Conservation (phyloP, 768 basidiomycete species). For the Boletus rubescentipes region DNA sequence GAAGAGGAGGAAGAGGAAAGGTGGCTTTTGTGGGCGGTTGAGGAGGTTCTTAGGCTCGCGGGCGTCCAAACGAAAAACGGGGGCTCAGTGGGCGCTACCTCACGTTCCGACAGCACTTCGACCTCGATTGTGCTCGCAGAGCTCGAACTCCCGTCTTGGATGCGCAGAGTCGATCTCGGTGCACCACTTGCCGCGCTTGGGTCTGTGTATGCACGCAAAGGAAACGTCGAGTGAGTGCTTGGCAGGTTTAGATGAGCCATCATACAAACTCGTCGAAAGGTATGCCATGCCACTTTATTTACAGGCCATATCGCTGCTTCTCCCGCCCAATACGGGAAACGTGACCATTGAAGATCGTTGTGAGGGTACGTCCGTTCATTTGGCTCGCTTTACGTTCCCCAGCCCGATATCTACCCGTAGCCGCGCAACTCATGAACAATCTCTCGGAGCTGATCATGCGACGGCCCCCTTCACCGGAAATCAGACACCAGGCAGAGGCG, state of each 20-base stretch:
- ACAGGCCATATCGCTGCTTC: constrained; percentile 60
- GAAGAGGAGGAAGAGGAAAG: constrained; percentile 39
- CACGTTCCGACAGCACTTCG: neutral
- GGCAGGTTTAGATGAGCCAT: no score
- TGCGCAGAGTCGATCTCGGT: constrained; percentile 55
- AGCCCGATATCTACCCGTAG: constrained; percentile 20
- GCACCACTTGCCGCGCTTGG: constrained; percentile 70
- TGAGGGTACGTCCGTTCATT: constrained; percentile 43
- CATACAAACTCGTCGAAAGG: constrained; percentile 32
- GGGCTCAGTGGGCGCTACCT: neutral
- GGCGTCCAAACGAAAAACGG: constrained; percentile 8
- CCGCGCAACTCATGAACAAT: constrained; percentile 50
- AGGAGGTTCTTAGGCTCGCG: constrained; percentile 39
- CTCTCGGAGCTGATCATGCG: constrained; percentile 44
- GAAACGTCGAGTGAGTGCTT: constrained; percentile 42
- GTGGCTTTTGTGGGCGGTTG: constrained; percentile 45
- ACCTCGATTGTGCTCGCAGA: constrained; percentile 42
- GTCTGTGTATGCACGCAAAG: constrained; percentile 54
- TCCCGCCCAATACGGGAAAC: constrained; percentile 39
- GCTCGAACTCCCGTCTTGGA: constrained; percentile 61
- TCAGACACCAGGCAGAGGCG: constrained; percentile 49
- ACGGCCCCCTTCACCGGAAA: constrained; percentile 35
- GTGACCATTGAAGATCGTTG: constrained; percentile 51
- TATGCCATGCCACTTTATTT: constrained; percentile 66
- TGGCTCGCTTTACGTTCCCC: neutral